A percentile compares a stretch with the other conserved stretches of the same genome.
Evolutionary conservation across 2,329 filamentous ascomycete genomes (phyloP).

Genomic region (Achaetomium macrosporum): DNA sequence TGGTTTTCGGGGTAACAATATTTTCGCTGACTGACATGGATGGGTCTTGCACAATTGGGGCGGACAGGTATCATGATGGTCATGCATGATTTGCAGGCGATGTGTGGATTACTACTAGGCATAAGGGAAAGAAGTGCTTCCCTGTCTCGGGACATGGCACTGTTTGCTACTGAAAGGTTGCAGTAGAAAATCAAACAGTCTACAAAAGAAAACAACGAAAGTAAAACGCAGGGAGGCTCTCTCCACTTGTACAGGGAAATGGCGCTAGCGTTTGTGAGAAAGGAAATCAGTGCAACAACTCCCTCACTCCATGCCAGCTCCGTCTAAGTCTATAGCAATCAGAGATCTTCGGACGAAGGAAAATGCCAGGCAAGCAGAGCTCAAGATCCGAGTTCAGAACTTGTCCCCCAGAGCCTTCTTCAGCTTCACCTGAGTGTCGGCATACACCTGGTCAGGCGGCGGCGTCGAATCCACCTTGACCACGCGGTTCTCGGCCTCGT

Average conservation of each 20-base stretch:
- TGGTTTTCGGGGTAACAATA: conserved; percentile 16
- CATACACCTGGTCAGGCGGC: conserved; percentile 56
- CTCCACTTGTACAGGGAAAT: conserved; percentile 1
- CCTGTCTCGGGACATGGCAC: conserved; percentile 5
- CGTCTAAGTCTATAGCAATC: conserved; percentile 9
- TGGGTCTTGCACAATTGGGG: conserved; percentile 7
- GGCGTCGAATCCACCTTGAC: conserved; percentile 72
- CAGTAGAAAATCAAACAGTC: conserved; percentile 10
- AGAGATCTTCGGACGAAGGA: not conserved
- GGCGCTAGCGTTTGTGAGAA: not conserved
- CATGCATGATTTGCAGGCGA: conserved; percentile 8
- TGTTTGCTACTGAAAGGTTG: conserved; percentile 7
- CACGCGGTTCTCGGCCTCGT: conserved; percentile 68
- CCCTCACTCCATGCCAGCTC: conserved; percentile 5
- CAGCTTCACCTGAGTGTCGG: conserved; percentile 47
- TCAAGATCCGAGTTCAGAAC: conserved; percentile 26
- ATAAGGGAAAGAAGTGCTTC: conserved; percentile 2
- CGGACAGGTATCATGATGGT: conserved; percentile 2
- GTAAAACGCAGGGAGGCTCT: not conserved
- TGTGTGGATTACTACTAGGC: conserved; percentile 6
- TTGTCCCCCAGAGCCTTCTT: conserved; percentile 42
- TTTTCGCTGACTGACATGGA: conserved; percentile 8
- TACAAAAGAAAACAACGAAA: conserved; percentile 8
- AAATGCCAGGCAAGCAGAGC: not conserved
- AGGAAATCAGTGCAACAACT: not conserved